Conservation (phyloP, 2,329 filamentous ascomycete genomes). For the Ophiostoma angusticollis region DNA sequence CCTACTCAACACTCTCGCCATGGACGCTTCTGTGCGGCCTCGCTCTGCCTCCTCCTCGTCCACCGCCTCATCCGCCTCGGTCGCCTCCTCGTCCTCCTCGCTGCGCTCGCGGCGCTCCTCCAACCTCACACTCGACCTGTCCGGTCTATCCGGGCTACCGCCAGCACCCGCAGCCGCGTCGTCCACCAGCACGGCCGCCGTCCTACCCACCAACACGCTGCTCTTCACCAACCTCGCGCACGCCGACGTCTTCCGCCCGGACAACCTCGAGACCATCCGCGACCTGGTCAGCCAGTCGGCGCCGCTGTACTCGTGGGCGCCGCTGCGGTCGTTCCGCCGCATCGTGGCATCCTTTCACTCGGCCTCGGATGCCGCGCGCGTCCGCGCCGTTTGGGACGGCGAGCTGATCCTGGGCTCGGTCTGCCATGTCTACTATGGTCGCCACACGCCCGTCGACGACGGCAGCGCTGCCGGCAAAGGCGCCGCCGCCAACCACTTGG, state of each 20-base stretch:
- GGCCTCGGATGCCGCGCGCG: conserved; percentile 53
- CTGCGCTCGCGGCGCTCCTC: conserved; percentile 18
- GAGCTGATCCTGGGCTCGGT: conserved; percentile 58
- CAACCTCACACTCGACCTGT: conserved; percentile 59
- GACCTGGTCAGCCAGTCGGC: conserved; percentile 58
- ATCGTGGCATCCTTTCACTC: conserved; percentile 70
- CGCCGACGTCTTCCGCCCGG: conserved; percentile 57
- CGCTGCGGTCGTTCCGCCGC: conserved; percentile 69
- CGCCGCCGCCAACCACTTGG: conserved; percentile 42
- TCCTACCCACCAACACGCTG: conserved; percentile 68
- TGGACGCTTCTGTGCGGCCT: no score
- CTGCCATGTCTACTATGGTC: conserved; percentile 57
- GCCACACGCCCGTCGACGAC: conserved; percentile 42
- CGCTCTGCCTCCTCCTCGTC: not conserved
- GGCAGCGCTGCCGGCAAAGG: conserved; percentile 17
- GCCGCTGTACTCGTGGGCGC: conserved; percentile 63
- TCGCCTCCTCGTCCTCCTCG: conserved; percentile 32
- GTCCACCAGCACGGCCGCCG: conserved; percentile 26
- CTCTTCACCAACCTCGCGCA: conserved; percentile 71
- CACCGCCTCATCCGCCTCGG: conserved; percentile 17
- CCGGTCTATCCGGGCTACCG: conserved; percentile 46
- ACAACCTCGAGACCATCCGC: conserved; percentile 62
- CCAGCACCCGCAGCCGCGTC: not conserved
- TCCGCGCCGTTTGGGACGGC: conserved; percentile 62
- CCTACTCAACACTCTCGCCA: no score